Percentiles rank a stretch among this genome's conserved stretches.
These are phyloP conservation scores for Camelina sativa DNA, from an alignment of 345 rosid species.

Conservation along the genomic window DNA sequence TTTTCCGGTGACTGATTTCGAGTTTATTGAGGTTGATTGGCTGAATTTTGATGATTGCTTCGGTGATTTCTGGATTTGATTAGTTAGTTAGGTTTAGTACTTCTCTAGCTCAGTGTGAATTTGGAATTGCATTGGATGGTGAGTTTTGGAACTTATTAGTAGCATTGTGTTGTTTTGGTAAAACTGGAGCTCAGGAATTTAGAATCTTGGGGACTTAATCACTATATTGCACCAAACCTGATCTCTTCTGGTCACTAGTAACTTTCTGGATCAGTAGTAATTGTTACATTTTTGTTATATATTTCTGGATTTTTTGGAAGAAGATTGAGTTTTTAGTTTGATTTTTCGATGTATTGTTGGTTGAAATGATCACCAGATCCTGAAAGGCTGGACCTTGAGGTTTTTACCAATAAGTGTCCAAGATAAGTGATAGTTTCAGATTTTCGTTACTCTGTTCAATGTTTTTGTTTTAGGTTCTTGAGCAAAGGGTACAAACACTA, in stretches of 20 bases:
- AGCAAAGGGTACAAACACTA: constrained; percentile 93
- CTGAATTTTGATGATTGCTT: not conserved
- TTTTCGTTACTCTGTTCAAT: not conserved
- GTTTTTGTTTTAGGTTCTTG: constrained; percentile 65
- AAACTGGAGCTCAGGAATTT: constrained; percentile 1
- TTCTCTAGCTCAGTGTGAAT: constrained; percentile 4
- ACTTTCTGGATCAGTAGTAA: not conserved
- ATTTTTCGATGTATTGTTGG: not conserved
- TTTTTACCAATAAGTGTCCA: not conserved
- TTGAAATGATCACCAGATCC: constrained; percentile 25
- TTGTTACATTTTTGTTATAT: not conserved
- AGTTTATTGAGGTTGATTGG: not conserved
- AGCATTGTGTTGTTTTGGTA: not conserved
- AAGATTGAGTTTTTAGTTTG: constrained; percentile 10
- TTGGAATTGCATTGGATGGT: constrained; percentile 1
- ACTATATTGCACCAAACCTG: not conserved
- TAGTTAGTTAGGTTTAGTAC: not conserved
- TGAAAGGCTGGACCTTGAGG: constrained; percentile 19
- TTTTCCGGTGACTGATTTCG: not conserved
- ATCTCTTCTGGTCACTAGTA: not conserved
- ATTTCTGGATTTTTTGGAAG: not conserved
- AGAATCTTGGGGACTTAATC: constrained; percentile 11
- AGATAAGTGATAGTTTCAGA: constrained; percentile 8
- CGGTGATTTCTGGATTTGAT: constrained; percentile 17
- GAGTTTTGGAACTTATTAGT: not conserved